Conservation (phyloP, 768 basidiomycete genomes). For the Psilocybe azurescens region DNA sequence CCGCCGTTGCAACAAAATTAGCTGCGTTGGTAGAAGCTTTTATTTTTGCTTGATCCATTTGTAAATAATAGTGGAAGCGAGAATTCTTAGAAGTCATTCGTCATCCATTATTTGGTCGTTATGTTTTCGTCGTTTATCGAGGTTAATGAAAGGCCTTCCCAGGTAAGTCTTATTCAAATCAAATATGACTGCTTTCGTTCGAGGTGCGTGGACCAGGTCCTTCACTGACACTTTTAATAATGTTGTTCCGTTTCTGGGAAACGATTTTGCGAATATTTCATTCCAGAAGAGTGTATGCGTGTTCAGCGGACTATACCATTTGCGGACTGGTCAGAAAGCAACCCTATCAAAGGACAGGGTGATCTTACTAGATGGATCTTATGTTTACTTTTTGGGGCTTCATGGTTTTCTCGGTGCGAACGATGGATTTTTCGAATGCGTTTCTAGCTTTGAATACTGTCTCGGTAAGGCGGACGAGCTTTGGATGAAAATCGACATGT, state of each 20-base stretch:
- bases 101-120: background rate
- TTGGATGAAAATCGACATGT: background rate
- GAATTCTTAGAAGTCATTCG: background rate
- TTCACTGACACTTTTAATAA: constrained; percentile 23
- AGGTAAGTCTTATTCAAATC: constrained; percentile 29
- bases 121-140: constrained; percentile 1
- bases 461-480: background rate
- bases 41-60: background rate
- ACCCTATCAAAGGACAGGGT: background rate
- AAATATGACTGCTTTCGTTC: constrained; percentile 27
- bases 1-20: background rate
- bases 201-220: constrained; percentile 27
- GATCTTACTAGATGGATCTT: background rate
- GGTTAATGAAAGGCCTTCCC: constrained; percentile 31
- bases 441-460: background rate
- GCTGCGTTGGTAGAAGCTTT: background rate
- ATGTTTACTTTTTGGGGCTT: background rate
- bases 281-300: constrained; percentile 28
- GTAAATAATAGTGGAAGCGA: background rate
- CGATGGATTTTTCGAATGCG: background rate
- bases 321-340: constrained; percentile 4
- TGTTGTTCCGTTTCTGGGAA: constrained; percentile 10
- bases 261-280: constrained; percentile 22
- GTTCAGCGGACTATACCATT: constrained; percentile 16
- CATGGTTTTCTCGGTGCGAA: background rate